phyloP scores from a whole-genome alignment of 768 basidiomycete species.

The Dendrothele bispora region DNA sequence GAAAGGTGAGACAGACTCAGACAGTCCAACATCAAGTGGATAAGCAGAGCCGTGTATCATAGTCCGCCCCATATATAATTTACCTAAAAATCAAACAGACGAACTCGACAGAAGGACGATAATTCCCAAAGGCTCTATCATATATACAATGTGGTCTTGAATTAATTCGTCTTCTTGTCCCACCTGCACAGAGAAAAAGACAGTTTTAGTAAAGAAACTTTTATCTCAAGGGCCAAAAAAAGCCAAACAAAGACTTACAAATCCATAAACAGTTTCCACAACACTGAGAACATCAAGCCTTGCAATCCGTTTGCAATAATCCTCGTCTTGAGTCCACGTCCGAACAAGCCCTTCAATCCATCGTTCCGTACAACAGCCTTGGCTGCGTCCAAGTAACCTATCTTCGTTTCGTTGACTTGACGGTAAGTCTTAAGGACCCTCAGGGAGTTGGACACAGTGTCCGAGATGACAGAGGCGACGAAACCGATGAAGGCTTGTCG shows the following conservation, averaged over 20 bases:
- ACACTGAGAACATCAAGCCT: constrained; percentile 84
- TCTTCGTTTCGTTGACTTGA: constrained; percentile 81
- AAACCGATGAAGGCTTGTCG: constrained; percentile 94
- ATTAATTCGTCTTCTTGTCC: constrained; percentile 32
- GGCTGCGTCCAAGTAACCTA: constrained; percentile 80
- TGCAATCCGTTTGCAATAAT: constrained; percentile 91
- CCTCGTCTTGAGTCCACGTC: constrained; percentile 86
- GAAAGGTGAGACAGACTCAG: too few relatives aligned
- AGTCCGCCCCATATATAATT: too few relatives aligned
- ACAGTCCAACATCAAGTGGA: too few relatives aligned
- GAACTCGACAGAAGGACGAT: too few relatives aligned
- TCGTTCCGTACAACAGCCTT: constrained; percentile 73
- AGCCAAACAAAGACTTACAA: constrained; percentile 51
- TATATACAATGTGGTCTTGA: too few relatives aligned
- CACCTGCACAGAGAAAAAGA: constrained; percentile 25
- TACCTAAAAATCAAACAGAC: too few relatives aligned
- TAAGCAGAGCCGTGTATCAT: too few relatives aligned
- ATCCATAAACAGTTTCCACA: constrained; percentile 92
- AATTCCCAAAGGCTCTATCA: too few relatives aligned
- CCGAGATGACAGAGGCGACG: constrained; percentile 79
- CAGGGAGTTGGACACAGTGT: constrained; percentile 84
- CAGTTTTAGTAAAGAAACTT: too few relatives aligned
- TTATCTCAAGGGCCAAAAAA: not conserved
- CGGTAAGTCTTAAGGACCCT: constrained; percentile 95
- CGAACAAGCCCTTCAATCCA: constrained; percentile 79